These are phyloP conservation scores for Eucalyptus pauciflora DNA, from an alignment of 345 rosid species.

Conservation along the genomic window DNA sequence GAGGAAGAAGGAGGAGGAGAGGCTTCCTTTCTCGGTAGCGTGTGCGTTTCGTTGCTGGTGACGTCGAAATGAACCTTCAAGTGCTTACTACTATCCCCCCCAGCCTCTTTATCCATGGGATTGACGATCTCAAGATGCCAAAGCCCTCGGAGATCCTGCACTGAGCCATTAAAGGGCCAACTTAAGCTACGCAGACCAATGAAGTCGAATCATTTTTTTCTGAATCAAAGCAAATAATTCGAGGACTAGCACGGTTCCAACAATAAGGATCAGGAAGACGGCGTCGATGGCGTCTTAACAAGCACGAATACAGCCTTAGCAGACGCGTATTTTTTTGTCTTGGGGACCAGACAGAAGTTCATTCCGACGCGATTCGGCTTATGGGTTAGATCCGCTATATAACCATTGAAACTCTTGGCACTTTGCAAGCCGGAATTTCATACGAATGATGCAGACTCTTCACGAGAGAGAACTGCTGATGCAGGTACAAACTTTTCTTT, in stretches of 20 bases:
- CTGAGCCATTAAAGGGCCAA: not conserved
- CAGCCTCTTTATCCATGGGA: not conserved
- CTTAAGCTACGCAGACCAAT: not conserved
- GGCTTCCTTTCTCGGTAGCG: not conserved
- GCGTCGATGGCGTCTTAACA: not conserved
- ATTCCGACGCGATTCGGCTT: not conserved
- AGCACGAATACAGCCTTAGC: not conserved
- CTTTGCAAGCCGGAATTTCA: not conserved
- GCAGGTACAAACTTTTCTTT: not conserved
- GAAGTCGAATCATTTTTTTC: not conserved
- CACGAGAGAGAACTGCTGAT: not conserved
- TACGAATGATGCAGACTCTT: not conserved
- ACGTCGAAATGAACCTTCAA: not conserved
- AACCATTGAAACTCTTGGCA: not conserved
- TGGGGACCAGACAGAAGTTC: not conserved
- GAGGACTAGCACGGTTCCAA: not conserved
- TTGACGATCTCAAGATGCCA: not conserved
- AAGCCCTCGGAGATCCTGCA: not conserved
- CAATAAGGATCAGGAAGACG: not conserved
- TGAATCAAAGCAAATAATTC: not conserved
- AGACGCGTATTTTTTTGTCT: not conserved
- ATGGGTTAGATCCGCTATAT: not conserved
- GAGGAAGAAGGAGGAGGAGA: slow-evolving; percentile 1
- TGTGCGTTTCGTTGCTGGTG: not conserved
- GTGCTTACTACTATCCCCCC: not conserved